Evolutionary conservation across 192 early-diverging fungal species (phyloP).

Genomic region (Dispira parvispora): DNA sequence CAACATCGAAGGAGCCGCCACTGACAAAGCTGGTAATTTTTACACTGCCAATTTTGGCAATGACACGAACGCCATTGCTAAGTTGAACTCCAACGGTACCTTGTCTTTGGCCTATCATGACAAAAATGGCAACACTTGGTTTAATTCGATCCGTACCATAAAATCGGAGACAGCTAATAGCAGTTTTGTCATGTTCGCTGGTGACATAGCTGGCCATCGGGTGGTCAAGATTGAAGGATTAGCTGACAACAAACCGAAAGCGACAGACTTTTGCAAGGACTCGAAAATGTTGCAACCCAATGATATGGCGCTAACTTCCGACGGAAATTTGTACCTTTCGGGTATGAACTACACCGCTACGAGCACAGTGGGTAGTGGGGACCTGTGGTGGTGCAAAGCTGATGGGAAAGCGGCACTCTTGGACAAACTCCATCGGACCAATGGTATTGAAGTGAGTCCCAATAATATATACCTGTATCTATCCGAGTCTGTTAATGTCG

Average conservation of each 20-base stretch:
- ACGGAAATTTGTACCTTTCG: constrained; percentile 20
- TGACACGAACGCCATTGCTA: constrained; percentile 11
- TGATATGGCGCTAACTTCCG: constrained; percentile 29
- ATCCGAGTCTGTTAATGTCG: constrained; percentile 29
- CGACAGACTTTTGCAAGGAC: constrained; percentile 18
- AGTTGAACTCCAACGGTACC: constrained; percentile 12
- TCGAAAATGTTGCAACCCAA: constrained; percentile 27
- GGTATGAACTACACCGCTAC: constrained; percentile 26
- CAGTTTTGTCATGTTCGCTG: constrained; percentile 18
- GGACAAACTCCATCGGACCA: constrained; percentile 27
- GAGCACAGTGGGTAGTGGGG: constrained; percentile 22
- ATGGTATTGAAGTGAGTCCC: constrained; percentile 37
- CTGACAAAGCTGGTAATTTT: constrained; percentile 27
- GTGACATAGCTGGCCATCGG: constrained; percentile 21
- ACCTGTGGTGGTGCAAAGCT: constrained; percentile 30
- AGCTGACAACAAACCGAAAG: constrained; percentile 4
- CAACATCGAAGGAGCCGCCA: constrained; percentile 33
- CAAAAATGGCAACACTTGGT: constrained; percentile 14
- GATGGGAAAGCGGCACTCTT: constrained; percentile 21
- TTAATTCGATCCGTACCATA: constrained; percentile 32
- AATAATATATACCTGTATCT: constrained; percentile 34
- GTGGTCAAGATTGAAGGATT: constrained; percentile 20
- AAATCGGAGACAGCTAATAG: constrained; percentile 10
- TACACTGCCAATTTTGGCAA: constrained; percentile 27
- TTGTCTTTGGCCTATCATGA: constrained; percentile 19